Evolutionary conservation across 2,329 filamentous ascomycete genomes (phyloP), one percentile per base, ranked within the genome.

Genomic region (Ophiostoma fasciatum): DNA sequence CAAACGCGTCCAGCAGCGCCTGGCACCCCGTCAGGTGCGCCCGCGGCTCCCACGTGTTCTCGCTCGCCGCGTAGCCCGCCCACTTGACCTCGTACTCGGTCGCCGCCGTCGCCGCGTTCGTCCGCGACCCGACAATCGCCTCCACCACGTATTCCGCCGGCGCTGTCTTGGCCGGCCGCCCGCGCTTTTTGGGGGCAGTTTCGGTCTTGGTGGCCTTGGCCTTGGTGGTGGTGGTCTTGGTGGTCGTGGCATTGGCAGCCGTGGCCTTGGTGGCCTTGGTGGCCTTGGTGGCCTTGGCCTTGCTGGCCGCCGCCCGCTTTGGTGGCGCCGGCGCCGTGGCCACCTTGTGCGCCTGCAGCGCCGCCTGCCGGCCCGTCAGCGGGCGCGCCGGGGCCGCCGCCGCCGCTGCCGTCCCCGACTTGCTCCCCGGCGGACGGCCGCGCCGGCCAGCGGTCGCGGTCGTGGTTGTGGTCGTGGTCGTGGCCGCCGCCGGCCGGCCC

Each of bases 21-120:
- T 42, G 38, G 37, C 64, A 66, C 3, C 61, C 55, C 0, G 33
- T 36, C 14, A 72, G 45, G 38, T 69, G 62, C 14, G 38, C 47
- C 46, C 55, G 60, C 2, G 64, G 64, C 52, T 71, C 68, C 70
- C 69, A 74, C 0, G 66, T 71, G 39, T 63, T 69, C 1, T 64
- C 48, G 14, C 53, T 49, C 1, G 45, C 42, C 0, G 54, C 34
- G 36, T 57, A 72, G 0, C 62, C 64, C 43, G 62, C 59, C 70
- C 69, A 74, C 48, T 72, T 69, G 36, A 74, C 59, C 4, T 54
- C 42, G 47, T 66, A 74, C 46, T 60, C 49, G 42, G 58, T 52
- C 40, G 57, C 48, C 41, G 53, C 51, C 1, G 56, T 59, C 5
- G 50, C 47, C 7, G 46, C 46, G 28, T 64, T 57, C 26, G 64